Evolutionary conservation across 768 basidiomycete genomes (phyloP).

Genomic region (Suillus bovinus): DNA sequence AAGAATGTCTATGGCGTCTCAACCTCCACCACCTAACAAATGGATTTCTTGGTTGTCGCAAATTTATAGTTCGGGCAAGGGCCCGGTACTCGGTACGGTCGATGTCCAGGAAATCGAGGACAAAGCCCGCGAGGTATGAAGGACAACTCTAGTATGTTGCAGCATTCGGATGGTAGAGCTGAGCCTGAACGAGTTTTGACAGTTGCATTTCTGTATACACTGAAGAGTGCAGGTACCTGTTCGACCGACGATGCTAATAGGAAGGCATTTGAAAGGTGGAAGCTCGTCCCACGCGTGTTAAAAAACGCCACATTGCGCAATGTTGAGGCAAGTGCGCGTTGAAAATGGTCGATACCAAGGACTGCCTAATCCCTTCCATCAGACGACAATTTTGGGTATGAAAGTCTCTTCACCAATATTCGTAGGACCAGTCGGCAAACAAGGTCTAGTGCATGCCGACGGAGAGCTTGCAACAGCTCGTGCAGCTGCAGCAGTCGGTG

Average conservation of each 20-base stretch:
- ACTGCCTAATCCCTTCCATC: not conserved
- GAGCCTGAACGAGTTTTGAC: conserved; percentile 10
- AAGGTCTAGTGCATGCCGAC: conserved; percentile 44
- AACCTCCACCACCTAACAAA: conserved; percentile 20
- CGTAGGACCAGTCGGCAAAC: conserved; percentile 59
- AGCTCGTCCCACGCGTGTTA: conserved; percentile 57
- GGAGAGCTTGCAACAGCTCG: conserved; percentile 47
- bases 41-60: conserved; percentile 24
- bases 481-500: conserved; percentile 45
- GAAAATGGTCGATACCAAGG: not conserved
- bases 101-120: conserved; percentile 63
- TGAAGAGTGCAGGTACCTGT: conserved; percentile 67
- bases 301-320: conserved; percentile 51
- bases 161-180: not conserved
- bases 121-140: conserved; percentile 62
- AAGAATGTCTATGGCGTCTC: not conserved
- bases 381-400: conserved; percentile 65
- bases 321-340: conserved; percentile 42
- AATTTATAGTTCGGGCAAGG: conserved; percentile 23
- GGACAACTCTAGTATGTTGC: conserved; percentile 47
- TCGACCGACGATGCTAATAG: conserved; percentile 66
- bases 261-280: conserved; percentile 55
- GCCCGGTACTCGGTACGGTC: conserved; percentile 52
- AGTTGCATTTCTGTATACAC: conserved; percentile 70
- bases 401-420: conserved; percentile 43